Evolutionary conservation across 1,284 basidiomycete species (phyloP).

Genomic region (Hypsizygus ulmarius): DNA sequence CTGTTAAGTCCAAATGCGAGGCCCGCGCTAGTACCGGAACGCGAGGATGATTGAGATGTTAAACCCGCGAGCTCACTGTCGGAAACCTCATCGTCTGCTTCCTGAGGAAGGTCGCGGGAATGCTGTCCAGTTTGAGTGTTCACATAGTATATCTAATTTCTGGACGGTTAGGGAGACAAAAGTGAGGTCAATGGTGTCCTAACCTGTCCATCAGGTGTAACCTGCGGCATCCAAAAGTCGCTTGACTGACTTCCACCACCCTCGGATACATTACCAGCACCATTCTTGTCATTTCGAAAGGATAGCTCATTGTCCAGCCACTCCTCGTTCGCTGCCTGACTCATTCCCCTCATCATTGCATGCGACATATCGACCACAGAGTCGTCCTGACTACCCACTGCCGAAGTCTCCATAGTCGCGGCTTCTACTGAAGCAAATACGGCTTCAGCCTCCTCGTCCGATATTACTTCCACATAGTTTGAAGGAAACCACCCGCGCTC

Average conservation of each 20-base stretch:
- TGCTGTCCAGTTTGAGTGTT: constrained; percentile 90
- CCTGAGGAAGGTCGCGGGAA: constrained; percentile 80
- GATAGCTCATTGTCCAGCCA: constrained; percentile 46
- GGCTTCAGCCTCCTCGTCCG: constrained; percentile 76
- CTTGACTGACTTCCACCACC: constrained; percentile 45
- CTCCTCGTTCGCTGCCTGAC: constrained; percentile 42
- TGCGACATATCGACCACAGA: constrained; percentile 49
- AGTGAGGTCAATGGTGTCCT: constrained; percentile 24
- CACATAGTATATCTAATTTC: constrained; percentile 82
- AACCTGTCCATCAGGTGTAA: constrained; percentile 72
- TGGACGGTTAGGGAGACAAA: constrained; percentile 7
- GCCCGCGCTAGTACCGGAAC: constrained; percentile 51
- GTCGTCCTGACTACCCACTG: constrained; percentile 21
- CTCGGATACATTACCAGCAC: constrained; percentile 24
- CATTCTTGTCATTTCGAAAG: constrained; percentile 24
- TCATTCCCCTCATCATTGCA: constrained; percentile 42
- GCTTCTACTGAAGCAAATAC: constrained; percentile 53
- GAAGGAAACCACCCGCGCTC: constrained; percentile 97
- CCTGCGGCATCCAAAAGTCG: constrained; percentile 80
- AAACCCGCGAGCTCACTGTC: constrained; percentile 60
- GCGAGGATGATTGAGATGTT: constrained; percentile 52
- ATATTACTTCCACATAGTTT: constrained; percentile 85
- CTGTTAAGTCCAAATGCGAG: constrained; percentile 44
- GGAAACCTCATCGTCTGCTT: constrained; percentile 59
- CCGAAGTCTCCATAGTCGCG: constrained; percentile 30